Evolutionary conservation across 2,329 filamentous ascomycete genomes (phyloP), one percentile per base, ranked within the genome.

Genomic region (Ceratocystis ficicola): DNA sequence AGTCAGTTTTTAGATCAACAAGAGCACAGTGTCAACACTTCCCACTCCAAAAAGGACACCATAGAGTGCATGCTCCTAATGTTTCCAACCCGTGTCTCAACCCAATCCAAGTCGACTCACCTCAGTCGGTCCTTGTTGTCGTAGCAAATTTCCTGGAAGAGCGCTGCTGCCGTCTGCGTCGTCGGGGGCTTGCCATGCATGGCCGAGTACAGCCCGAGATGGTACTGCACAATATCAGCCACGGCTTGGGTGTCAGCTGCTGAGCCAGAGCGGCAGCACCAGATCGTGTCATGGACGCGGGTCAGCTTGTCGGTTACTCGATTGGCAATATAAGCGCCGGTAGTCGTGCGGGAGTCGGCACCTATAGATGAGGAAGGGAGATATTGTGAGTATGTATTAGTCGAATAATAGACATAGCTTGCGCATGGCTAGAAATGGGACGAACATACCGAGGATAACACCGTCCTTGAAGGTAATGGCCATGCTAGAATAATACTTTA

Each of bases 251-350:
- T 99, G 75, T 99, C 94, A 71, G 94, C 94, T 41, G 94, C 94
- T 30, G 94, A 99, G 63, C 94, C 94, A 68, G 94, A 97, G 73
- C 94, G 88, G 80, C 94, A 99, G 81, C 94, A 99, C 94, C 94
- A 99, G 78, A 99, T 97, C 68, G 93, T 97, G 77, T 99, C 94
- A 79, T 95, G 89, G 68, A 99, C 93, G 81, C 92, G 89, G 73
- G 94, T 99, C 75, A 99, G 86, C 82, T 99, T 99, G 83, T 99
- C 94, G 70, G 94, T 99, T 70, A 99, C 94, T 81, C 94, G 88
- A 78, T 99, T 99, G 72, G 94, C 94, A 74, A 99, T 97, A 83
- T 97, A 99, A 72, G 93, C 86, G 73, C 94, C 94, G 65, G 93
- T 99, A 60, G 94, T 99, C 70, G 94, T 99, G 80, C 94, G 86